Conservation (phyloP, 345 rosid genomes). For the Eucalyptus erythrocorys region DNA sequence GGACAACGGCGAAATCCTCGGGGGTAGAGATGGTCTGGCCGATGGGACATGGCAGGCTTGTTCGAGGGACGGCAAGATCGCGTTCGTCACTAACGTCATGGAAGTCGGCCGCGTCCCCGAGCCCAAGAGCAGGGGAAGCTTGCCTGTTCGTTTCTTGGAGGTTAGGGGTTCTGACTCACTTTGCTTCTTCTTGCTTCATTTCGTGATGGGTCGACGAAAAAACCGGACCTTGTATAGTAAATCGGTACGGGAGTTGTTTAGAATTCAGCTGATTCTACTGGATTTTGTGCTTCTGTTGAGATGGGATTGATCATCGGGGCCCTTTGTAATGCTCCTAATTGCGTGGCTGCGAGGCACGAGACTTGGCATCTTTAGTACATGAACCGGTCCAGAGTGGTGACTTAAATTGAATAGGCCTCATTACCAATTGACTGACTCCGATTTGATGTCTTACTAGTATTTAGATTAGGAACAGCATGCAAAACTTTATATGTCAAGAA, state of each 20-base stretch:
- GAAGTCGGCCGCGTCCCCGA: slow-evolving; percentile 19
- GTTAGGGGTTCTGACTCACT: neutral
- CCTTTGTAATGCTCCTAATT: neutral
- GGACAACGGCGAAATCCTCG: slow-evolving; percentile 45
- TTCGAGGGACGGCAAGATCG: slow-evolving; percentile 43
- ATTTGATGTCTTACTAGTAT: neutral
- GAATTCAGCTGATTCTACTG: neutral
- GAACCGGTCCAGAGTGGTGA: neutral
- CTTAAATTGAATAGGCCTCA: neutral
- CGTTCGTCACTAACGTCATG: slow-evolving; percentile 62
- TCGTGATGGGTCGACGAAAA: neutral
- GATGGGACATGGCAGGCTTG: slow-evolving; percentile 92
- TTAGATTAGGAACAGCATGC: neutral
- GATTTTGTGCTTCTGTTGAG: neutral
- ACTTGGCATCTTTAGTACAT: neutral
- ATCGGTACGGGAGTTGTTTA: neutral
- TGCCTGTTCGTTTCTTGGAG: slow-evolving; percentile 63
- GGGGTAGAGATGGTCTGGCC: slow-evolving; percentile 65
- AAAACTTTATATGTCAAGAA: neutral
- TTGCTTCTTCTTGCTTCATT: neutral
- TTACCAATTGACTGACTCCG: neutral
- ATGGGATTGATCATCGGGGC: neutral
- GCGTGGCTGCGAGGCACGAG: neutral
- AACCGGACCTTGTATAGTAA: neutral
- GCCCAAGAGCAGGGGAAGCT: slow-evolving; percentile 52